Evolutionary conservation across 2,329 filamentous ascomycete genomes (phyloP), one percentile per base, ranked within the genome.

Genomic region (Nemania sp.): DNA sequence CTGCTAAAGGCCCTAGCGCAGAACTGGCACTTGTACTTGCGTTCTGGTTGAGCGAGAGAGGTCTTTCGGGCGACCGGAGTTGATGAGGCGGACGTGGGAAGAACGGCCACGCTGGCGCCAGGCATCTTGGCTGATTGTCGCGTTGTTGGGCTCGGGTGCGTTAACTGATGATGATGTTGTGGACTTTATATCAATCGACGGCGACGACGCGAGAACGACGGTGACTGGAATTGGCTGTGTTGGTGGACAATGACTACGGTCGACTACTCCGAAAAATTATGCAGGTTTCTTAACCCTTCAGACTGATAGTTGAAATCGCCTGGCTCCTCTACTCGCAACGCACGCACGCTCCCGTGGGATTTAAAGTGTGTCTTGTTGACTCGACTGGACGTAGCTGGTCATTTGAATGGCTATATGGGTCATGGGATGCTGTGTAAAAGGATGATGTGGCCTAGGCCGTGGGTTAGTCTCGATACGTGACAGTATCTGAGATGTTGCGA

Each of bases 1-100:
- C 96, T 88, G 84, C 94, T 98, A 82, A 99, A 99, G 72, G 96
- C 96, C 82, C 96, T 89, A 83, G 94, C 94, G 86, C 96, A 98
- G 83, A 97, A 98, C 86, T 97, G 94, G 85, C 96, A 99, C 82
- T 98, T 98, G 89, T 99, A 99, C 84, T 98, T 97, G 86, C 97
- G 95, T 86, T 98, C 96, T 64, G 94, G 93, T 75, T 76, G 77
- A 69, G 89, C 91, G 75, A 90, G 84, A 70, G 91, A 86, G 73
- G 91, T 82, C 83, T 97, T 97, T 82, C 92, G 90, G 77, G 91
- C 87, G 76, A 88, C 88, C 79, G 92, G 87, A 78, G 90, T 88
- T 78, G 93, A 88, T 78, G 89, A 84, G 78, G 88, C 87, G 75
- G 88, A 82, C 51, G 77, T 73, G 78, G 91, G 84, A 75, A 89